Evolutionary conservation across 2,329 filamentous ascomycete species (phyloP).

Genomic region (Penicillium sp.): DNA sequence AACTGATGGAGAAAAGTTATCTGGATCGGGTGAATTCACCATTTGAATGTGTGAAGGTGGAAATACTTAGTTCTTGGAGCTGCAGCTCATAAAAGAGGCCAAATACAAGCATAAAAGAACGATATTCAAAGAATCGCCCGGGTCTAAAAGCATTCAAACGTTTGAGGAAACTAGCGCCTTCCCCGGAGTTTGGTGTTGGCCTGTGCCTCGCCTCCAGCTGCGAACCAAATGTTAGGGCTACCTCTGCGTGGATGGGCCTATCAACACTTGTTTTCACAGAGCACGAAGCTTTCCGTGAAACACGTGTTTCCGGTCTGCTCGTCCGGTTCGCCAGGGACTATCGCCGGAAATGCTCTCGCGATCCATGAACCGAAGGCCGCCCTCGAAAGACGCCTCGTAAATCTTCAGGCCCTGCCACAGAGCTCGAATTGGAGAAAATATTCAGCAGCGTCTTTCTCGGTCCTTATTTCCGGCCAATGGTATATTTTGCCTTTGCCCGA

Average conservation of each 20-base stretch:
- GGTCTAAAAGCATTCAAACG: background rate
- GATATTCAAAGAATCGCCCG: background rate
- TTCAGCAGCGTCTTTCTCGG: slow-evolving; percentile 5
- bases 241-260: slow-evolving; percentile 14
- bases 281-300: slow-evolving; percentile 6
- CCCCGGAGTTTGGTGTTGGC: slow-evolving; percentile 8
- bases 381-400: background rate
- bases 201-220: slow-evolving; percentile 5
- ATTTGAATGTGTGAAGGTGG: background rate
- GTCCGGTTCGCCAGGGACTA: slow-evolving; percentile 25
- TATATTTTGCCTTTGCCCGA: background rate
- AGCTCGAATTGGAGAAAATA: background rate
- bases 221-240: background rate
- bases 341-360: slow-evolving; percentile 10
- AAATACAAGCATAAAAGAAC: background rate
- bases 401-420: background rate
- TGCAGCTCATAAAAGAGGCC: background rate
- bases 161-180: background rate
- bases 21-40: background rate
- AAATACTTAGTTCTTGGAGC: background rate
- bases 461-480: slow-evolving; percentile 9
- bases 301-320: slow-evolving; percentile 14
- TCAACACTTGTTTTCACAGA: background rate
- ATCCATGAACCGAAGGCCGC: slow-evolving; percentile 4
- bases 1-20: background rate